A percentile compares a stretch with the other conserved stretches of the same genome.
phyloP scores from a whole-genome alignment of 1,284 basidiomycete species.

The Cerrena zonata region DNA sequence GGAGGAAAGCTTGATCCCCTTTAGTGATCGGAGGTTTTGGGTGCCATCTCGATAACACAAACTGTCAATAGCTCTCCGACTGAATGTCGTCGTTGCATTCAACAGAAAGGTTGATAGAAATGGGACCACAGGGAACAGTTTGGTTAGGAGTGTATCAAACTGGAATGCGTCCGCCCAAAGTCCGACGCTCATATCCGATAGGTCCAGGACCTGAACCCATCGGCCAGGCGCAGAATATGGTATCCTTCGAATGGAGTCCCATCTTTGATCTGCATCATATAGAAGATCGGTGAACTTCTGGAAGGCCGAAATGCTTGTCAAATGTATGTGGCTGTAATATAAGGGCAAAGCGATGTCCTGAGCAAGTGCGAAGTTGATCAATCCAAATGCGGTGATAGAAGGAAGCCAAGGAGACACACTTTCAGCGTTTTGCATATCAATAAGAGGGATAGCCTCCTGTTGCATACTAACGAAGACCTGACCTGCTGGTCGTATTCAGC shows the following conservation, averaged over 20 bases:
- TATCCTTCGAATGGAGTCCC: conserved; percentile 81
- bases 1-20: conserved; percentile 44
- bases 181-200: conserved; percentile 48
- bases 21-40: conserved; percentile 49
- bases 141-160: conserved; percentile 56
- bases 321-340: conserved; percentile 54
- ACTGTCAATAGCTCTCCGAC: conserved; percentile 50
- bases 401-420: conserved; percentile 40
- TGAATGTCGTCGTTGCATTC: conserved; percentile 54
- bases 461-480: conserved; percentile 10
- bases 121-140: conserved; percentile 65
- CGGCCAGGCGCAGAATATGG: conserved; percentile 79
- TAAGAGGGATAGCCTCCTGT: conserved; percentile 34
- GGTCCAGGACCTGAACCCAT: conserved; percentile 71
- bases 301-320: conserved; percentile 44
- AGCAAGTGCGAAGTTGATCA: conserved; percentile 4
- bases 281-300: conserved; percentile 54
- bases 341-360: conserved; percentile 66
- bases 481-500: conserved; percentile 20
- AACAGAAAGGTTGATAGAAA: conserved; percentile 59
- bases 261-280: conserved; percentile 61
- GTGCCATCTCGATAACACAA: conserved; percentile 52
- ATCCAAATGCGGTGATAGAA: background rate
- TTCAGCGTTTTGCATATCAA: conserved; percentile 67
- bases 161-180: conserved; percentile 42